Evolutionary conservation across 106 monocot species (phyloP), one percentile per base, ranked within the genome.

Genomic region (Dendrobium officinale): DNA sequence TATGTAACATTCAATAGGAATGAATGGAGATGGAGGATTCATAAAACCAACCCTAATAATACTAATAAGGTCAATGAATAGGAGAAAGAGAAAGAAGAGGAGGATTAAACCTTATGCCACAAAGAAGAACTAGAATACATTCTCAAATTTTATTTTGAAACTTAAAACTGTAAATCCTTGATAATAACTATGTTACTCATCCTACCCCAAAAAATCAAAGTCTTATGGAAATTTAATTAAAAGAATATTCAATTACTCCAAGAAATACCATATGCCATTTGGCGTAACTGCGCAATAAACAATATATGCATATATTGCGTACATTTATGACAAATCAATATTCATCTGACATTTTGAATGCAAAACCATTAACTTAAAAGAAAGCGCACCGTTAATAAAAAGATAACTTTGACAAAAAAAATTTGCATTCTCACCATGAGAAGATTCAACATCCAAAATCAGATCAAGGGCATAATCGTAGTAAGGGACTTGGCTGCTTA

Each of bases 391-490:
- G 10, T 18, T 40, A 73, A 4, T 9, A 40, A 33, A 76, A 22
- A 76, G 1, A 11, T 15, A 73, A 0, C 20, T 51, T 73, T 29
- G 47, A 82, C 77, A 44, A 9, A 58, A 31, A 9, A 70, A 31
- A 78, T 17, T 37, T 73, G 47, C 16, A 45, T 49, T n/a, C 76
- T 75, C 84, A 91, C 91, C 91, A 81, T 84, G 88, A 79, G 86
- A 83, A 59, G 88, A 91, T 37, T 91, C 91, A 74, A 78, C 83
- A 77, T 91, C 91, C 73, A 91, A 78, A 76, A 91, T 91, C 78
- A 85, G 88, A 81, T 91, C 88, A 73, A 88, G 78, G 27, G 91
- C 91, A 82, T 88, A 84, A 82, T 91, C 88, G 77, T 91, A 91
- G 75, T 79, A 78, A 9, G 86, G 86, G 58, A 88, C 88, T 66